Conservation (phyloP, 169 alveolate genomes). For the Plasmodium ovale region DNA sequence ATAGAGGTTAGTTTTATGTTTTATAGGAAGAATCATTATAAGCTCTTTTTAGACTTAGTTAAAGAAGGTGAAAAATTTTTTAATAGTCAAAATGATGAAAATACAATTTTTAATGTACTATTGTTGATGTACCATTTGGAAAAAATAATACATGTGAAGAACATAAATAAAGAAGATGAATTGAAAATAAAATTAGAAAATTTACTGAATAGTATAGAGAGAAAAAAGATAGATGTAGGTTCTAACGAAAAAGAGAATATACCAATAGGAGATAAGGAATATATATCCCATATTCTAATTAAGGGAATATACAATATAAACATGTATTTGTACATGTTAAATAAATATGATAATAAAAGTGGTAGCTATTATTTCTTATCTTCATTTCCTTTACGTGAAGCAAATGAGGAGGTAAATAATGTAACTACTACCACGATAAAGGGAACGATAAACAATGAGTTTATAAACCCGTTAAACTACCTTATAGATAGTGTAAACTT, state of each 20-base stretch:
- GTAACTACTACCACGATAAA: neutral
- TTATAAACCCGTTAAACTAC: constrained; percentile 55
- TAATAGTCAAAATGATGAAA: neutral
- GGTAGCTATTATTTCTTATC: neutral
- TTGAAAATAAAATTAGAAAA: constrained; percentile 66
- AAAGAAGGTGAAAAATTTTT: constrained; percentile 60
- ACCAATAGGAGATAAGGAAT: neutral
- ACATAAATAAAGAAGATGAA: constrained; percentile 58
- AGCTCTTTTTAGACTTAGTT: constrained; percentile 45
- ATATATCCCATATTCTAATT: constrained; percentile 24
- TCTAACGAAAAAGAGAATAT: neutral
- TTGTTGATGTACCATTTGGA: constrained; percentile 47
- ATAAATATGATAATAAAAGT: constrained; percentile 62
- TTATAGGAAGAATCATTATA: constrained; percentile 39
- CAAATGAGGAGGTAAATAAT: neutral
- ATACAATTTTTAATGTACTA: constrained; percentile 18
- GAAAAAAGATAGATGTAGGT: constrained; percentile 9
- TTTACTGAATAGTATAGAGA: constrained; percentile 61
- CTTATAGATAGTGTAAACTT: constrained; percentile 60
- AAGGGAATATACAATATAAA: constrained; percentile 53
- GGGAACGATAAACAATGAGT: constrained; percentile 21
- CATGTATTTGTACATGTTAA: constrained; percentile 38
- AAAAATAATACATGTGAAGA: constrained; percentile 38
- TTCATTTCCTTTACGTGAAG: neutral
- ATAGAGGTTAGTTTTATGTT: constrained; percentile 24